Percentiles rank a stretch among this genome's conserved stretches.
These are phyloP conservation scores for Orbilia brochopaga DNA, from an alignment of 2,329 filamentous ascomycete genomes.

Conservation along the genomic window DNA sequence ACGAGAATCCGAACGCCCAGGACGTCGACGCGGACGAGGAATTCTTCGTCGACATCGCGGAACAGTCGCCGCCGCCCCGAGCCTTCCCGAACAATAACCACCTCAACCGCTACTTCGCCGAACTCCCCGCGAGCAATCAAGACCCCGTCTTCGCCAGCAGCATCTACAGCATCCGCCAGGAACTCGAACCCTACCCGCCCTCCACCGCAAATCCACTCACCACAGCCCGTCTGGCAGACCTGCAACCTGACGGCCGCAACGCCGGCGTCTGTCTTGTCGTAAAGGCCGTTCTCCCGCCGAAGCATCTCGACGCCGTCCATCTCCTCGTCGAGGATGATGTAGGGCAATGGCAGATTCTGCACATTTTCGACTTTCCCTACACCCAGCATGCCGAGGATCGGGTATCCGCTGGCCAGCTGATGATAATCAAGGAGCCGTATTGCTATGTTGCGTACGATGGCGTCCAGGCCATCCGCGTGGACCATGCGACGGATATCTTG, in stretches of 20 bases:
- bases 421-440: conserved; percentile 42
- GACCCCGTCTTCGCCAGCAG: conserved; percentile 8
- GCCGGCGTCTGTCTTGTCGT: conserved; percentile 20
- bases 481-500: conserved; percentile 32
- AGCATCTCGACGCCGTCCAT: conserved; percentile 30
- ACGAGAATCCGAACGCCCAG: background rate
- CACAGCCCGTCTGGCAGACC: background rate
- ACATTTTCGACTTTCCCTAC: conserved; percentile 34
- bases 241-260: conserved; percentile 7
- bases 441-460: conserved; percentile 26
- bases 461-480: conserved; percentile 30
- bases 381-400: conserved; percentile 26
- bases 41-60: no score
- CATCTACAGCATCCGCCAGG: conserved; percentile 18
- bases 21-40: no score
- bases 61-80: background rate
- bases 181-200: conserved; percentile 26
- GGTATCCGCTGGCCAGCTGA: conserved; percentile 24
- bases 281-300: conserved; percentile 27
- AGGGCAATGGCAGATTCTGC: conserved; percentile 30
- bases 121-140: conserved; percentile 6
- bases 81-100: conserved; percentile 25
- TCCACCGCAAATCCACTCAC: conserved; percentile 2
- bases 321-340: conserved; percentile 37
- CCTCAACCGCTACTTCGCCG: conserved; percentile 21